Evolutionary conservation across 495 filamentous ascomycete genomes (phyloP).

Genomic region (Cairneyella variabilis): DNA sequence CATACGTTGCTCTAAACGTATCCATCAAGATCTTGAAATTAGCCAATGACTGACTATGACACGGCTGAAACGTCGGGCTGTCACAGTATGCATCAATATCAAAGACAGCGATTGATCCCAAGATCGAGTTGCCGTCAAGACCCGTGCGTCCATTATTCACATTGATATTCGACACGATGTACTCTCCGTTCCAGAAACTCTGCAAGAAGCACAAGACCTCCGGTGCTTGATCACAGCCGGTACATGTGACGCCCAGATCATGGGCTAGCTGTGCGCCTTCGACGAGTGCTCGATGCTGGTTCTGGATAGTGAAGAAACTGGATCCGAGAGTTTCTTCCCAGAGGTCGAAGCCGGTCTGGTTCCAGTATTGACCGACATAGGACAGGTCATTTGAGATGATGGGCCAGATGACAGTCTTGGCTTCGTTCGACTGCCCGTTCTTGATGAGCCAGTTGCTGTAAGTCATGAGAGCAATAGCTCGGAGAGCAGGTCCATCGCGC

Average conservation of each 20-base stretch:
- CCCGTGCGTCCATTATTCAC: constrained; percentile 37
- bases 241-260: constrained; percentile 33
- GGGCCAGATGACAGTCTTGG: constrained; percentile 42
- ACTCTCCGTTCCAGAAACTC: constrained; percentile 44
- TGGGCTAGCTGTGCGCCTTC: constrained; percentile 26
- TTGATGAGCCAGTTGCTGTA: constrained; percentile 34
- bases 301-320: constrained; percentile 59
- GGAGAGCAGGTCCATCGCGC: constrained; percentile 54
- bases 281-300: constrained; percentile 42
- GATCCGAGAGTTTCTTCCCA: constrained; percentile 53
- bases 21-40: constrained; percentile 48
- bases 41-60: constrained; percentile 40
- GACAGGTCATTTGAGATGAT: constrained; percentile 53
- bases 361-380: constrained; percentile 44
- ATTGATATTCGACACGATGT: constrained; percentile 40
- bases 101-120: constrained; percentile 43
- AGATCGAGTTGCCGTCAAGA: constrained; percentile 43
- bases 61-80: constrained; percentile 46
- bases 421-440: constrained; percentile 28
- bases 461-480: constrained; percentile 42
- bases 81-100: constrained; percentile 47
- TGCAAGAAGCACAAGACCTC: constrained; percentile 48
- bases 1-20: constrained; percentile 42
- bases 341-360: constrained; percentile 44
- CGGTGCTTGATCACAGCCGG: constrained; percentile 43